Percentiles rank a stretch among this genome's conserved stretches.
phyloP scores from a whole-genome alignment of 208 protist species.

The Trypanosoma platydactyli region DNA sequence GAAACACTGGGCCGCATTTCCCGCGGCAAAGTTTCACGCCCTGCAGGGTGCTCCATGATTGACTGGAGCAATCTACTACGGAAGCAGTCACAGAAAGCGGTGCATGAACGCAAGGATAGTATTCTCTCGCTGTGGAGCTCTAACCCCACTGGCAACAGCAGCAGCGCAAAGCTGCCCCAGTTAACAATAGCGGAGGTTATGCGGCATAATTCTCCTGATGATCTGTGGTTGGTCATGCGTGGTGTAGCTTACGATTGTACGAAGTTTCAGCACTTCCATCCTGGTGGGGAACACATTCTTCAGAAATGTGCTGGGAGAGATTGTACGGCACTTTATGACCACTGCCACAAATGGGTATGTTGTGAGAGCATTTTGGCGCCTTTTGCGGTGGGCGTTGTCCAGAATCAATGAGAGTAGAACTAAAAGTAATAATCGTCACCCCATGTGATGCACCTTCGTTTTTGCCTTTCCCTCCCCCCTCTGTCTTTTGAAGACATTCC shows the following conservation, averaged over 20 bases:
- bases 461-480: no score
- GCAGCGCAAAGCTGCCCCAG: conserved; percentile 23
- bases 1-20: conserved; percentile 26
- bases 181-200: conserved; percentile 52
- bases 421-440: no score
- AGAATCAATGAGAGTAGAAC: no score
- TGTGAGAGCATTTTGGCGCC: conserved; percentile 63
- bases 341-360: conserved; percentile 70
- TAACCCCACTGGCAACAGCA: no score
- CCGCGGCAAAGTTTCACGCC: conserved; percentile 19
- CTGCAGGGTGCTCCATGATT: conserved; percentile 42
- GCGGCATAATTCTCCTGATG: conserved; percentile 52
- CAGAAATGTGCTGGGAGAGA: conserved; percentile 63
- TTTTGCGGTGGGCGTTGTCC: conserved; percentile 42
- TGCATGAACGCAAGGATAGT: neutral
- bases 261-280: conserved; percentile 69
- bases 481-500: no score
- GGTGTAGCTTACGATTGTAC: conserved; percentile 82
- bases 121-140: no score
- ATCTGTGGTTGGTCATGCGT: conserved; percentile 77
- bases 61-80: conserved; percentile 44
- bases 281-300: conserved; percentile 60
- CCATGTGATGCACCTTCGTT: no score
- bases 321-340: conserved; percentile 62
- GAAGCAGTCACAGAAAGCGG: conserved; percentile 10